phyloP scores from a whole-genome alignment of 495 filamentous ascomycete genomes.

The Daldinia loculata region DNA sequence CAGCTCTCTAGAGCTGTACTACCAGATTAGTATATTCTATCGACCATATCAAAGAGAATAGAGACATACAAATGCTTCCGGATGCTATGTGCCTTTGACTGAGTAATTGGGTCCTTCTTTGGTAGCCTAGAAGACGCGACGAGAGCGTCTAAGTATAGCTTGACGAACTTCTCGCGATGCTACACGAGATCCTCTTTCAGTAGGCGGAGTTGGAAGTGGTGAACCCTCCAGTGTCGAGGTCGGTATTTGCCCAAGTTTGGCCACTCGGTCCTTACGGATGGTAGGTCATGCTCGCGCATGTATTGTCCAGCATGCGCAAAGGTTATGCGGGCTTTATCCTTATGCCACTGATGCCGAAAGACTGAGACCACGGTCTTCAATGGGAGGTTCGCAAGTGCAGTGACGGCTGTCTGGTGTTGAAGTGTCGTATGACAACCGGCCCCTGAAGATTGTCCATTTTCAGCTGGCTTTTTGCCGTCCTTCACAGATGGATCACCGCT shows the following conservation, averaged over 20 bases:
- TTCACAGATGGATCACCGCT: conserved; percentile 24
- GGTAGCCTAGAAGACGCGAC: conserved; percentile 26
- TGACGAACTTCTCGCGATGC: conserved; percentile 38
- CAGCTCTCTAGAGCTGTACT: conserved; percentile 19
- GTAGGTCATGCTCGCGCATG: conserved; percentile 27
- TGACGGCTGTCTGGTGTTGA: conserved; percentile 35
- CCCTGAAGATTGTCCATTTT: conserved; percentile 2
- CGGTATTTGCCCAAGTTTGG: conserved; percentile 34
- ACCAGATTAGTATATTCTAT: conserved; percentile 6
- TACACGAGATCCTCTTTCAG: conserved; percentile 31
- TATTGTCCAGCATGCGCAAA: conserved; percentile 44
- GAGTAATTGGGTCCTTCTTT: conserved; percentile 28
- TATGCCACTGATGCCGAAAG: conserved; percentile 44
- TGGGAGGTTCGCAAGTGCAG: conserved; percentile 38
- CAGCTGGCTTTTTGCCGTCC: conserved; percentile 27
- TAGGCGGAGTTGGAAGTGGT: conserved; percentile 18
- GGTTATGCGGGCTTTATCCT: conserved; percentile 38
- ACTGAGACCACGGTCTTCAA: conserved; percentile 40
- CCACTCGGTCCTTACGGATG: conserved; percentile 11
- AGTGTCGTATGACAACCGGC: conserved; percentile 15
- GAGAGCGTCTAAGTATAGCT: conserved; percentile 31
- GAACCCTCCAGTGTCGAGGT: conserved; percentile 17
- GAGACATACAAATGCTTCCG: conserved; percentile 22
- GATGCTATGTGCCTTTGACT: conserved; percentile 7
- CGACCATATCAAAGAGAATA: not conserved